A percentile compares a stretch with the other conserved stretches of the same genome.
Conservation (phyloP, 1,284 basidiomycete species). For the Anthracocystis walkeri region DNA sequence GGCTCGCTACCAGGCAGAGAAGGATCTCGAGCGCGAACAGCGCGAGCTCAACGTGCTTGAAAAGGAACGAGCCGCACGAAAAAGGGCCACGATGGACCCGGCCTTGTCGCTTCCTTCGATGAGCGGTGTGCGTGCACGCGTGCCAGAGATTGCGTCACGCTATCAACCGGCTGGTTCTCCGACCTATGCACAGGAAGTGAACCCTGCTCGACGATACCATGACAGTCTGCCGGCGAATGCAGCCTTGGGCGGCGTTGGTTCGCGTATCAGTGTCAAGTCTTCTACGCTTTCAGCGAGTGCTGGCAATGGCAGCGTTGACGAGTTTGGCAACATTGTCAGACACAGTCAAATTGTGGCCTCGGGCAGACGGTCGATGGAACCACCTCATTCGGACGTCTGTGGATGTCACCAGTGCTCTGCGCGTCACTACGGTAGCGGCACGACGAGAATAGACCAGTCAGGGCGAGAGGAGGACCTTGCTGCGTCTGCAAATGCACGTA, state of each 20-base stretch:
- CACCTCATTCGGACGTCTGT: slow-evolving; percentile 60
- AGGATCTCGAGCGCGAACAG: slow-evolving; percentile 50
- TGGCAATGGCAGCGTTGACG: slow-evolving; percentile 16
- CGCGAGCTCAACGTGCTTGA: slow-evolving; percentile 45
- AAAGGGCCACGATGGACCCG: slow-evolving; percentile 40
- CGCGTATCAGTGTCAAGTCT: slow-evolving; percentile 20
- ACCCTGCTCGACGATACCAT: slow-evolving; percentile 23
- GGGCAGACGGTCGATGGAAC: slow-evolving; percentile 12
- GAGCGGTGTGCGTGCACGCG: slow-evolving; percentile 29
- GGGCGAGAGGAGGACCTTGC: background rate
- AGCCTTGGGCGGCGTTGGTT: slow-evolving; percentile 5
- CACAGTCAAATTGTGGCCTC: slow-evolving; percentile 10
- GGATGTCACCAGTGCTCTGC: slow-evolving; percentile 60
- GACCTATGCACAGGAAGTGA: slow-evolving; percentile 23
- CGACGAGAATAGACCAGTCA: slow-evolving; percentile 2
- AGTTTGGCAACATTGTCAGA: slow-evolving; percentile 28
- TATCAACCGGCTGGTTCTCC: slow-evolving; percentile 26
- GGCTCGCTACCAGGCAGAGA: slow-evolving; percentile 63
- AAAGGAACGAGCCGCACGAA: slow-evolving; percentile 37
- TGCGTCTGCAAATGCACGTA: background rate
- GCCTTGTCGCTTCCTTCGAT: slow-evolving; percentile 24
- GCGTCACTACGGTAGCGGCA: slow-evolving; percentile 46
- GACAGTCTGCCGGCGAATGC: slow-evolving; percentile 37
- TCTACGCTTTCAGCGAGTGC: slow-evolving; percentile 16
- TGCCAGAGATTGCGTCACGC: slow-evolving; percentile 54